phyloP scores from a whole-genome alignment of 2,329 filamentous ascomycete species.

The Phaeosphaeriaceae sp. region DNA sequence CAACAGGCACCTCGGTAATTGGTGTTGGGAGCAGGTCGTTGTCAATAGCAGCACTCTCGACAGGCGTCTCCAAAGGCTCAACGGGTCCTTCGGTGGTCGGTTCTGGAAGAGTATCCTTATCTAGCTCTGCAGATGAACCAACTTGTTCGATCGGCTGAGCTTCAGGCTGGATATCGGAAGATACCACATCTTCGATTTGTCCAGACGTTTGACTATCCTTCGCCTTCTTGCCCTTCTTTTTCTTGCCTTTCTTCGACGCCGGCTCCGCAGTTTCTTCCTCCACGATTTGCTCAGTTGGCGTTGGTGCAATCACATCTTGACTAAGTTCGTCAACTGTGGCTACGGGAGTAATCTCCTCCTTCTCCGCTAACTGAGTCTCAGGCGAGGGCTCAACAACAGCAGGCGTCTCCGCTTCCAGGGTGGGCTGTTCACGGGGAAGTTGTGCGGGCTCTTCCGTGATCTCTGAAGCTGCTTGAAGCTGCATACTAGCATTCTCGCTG shows the following conservation, averaged over 20 bases:
- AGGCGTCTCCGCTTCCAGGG: not conserved
- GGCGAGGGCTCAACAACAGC: not conserved
- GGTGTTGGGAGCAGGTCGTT: constrained; percentile 1
- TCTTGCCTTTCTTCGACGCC: constrained; percentile 22
- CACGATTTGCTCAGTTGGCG: constrained; percentile 1
- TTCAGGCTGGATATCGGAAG: not conserved
- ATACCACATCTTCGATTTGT: not conserved
- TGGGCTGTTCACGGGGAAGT: constrained; percentile 1
- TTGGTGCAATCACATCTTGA: constrained; percentile 3
- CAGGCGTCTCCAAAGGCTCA: not conserved
- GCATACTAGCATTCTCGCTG: constrained; percentile 9
- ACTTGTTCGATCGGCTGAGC: not conserved
- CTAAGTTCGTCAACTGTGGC: not conserved
- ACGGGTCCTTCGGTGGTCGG: not conserved
- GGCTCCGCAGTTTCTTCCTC: constrained; percentile 12
- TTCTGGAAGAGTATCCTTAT: too few species aligned
- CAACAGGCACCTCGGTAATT: constrained; percentile 57
- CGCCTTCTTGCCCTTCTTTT: constrained; percentile 28
- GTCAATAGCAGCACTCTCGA: not conserved
- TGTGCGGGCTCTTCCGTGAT: constrained; percentile 1
- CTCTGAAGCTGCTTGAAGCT: constrained; percentile 8
- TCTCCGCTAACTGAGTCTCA: not conserved
- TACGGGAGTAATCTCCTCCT: not conserved
- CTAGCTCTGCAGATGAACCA: not conserved
- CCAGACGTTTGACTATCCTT: constrained; percentile 8